phyloP scores from a whole-genome alignment of 2,329 filamentous ascomycete species.

The Alternaria incomplexa region DNA sequence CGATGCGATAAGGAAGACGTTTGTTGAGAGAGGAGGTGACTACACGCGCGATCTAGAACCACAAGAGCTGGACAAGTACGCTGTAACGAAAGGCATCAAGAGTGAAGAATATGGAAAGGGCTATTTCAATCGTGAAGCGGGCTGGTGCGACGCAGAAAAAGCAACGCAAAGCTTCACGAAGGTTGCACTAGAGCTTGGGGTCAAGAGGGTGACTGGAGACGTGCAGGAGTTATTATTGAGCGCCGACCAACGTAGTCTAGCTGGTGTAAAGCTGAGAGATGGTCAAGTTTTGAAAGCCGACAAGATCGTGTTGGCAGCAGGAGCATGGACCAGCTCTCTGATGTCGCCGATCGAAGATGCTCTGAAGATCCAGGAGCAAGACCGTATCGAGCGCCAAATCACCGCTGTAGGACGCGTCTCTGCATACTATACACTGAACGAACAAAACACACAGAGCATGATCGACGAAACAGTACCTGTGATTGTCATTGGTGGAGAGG shows the following conservation, averaged over 20 bases:
- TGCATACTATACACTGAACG: constrained; percentile 62
- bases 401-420: constrained; percentile 65
- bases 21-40: constrained; percentile 51
- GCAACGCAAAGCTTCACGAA: constrained; percentile 55
- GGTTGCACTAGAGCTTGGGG: constrained; percentile 53
- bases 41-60: constrained; percentile 47
- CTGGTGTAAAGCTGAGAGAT: constrained; percentile 57
- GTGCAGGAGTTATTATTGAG: constrained; percentile 53
- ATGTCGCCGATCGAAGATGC: constrained; percentile 58
- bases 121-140: constrained; percentile 59
- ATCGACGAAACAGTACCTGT: constrained; percentile 61
- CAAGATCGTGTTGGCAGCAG: constrained; percentile 62
- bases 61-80: constrained; percentile 53
- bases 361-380: constrained; percentile 51
- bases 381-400: constrained; percentile 60
- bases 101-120: constrained; percentile 38
- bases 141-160: constrained; percentile 60
- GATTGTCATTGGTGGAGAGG: constrained; percentile 56
- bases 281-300: constrained; percentile 59
- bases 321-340: constrained; percentile 63
- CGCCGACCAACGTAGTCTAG: constrained; percentile 32
- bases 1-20: constrained; percentile 61
- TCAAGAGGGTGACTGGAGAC: constrained; percentile 54
- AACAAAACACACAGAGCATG: constrained; percentile 51
- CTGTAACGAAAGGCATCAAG: constrained; percentile 40